Evolutionary conservation across 2,329 filamentous ascomycete genomes (phyloP).

Genomic region (Aspergillus sp.): DNA sequence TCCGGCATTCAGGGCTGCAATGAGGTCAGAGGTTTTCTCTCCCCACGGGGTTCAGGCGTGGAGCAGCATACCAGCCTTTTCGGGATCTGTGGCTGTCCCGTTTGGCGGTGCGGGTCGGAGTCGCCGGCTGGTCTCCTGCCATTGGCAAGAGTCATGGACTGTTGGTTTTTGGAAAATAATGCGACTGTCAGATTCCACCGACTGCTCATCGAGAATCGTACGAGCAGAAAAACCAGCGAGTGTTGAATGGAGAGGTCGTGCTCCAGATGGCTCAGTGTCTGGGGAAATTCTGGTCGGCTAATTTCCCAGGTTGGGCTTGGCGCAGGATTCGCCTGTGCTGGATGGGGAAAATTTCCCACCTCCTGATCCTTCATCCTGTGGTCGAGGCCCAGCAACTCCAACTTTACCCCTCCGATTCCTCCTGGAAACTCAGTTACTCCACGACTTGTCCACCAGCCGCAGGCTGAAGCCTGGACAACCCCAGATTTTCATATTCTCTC

Average conservation of each 20-base stretch:
- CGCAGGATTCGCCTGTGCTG: neutral
- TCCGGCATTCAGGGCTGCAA: slow-evolving; percentile 20
- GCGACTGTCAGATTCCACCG: neutral
- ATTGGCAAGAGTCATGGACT: neutral
- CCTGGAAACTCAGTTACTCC: neutral
- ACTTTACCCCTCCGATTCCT: neutral
- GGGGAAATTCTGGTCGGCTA: neutral
- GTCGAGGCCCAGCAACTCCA: neutral
- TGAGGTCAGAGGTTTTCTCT: neutral
- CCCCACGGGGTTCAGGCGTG: neutral
- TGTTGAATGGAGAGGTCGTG: neutral
- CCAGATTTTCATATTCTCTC: too few relatives aligned
- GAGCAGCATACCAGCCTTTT: slow-evolving; percentile 2
- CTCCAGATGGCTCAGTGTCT: neutral
- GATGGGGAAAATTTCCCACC: neutral
- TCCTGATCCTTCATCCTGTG: neutral
- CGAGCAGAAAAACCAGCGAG: neutral
- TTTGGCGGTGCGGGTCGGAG: neutral
- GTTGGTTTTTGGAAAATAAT: neutral
- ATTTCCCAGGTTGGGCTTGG: neutral
- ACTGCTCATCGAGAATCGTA: neutral
- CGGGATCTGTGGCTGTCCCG: neutral
- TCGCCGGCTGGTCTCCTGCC: neutral
- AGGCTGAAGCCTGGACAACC: too few relatives aligned
- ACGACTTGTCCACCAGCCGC: too few relatives aligned